Conservation (phyloP, 2,329 filamentous ascomycete species). For the Clarireedia paspali region DNA sequence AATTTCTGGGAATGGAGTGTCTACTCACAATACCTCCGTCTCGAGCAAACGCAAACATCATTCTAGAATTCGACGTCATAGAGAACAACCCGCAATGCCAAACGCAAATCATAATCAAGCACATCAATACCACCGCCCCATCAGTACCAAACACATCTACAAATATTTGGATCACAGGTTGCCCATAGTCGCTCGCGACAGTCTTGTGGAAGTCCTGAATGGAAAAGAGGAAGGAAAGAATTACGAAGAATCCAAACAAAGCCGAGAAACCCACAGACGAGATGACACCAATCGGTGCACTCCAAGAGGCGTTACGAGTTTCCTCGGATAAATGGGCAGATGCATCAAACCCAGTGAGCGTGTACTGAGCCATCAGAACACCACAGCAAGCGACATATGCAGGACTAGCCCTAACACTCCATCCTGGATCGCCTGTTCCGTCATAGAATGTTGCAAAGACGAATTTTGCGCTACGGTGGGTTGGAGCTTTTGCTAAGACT, state of each 20-base stretch:
- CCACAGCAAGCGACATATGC: slow-evolving; percentile 49
- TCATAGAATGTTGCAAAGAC: slow-evolving; percentile 48
- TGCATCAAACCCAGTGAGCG: slow-evolving; percentile 46
- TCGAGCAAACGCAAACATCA: slow-evolving; percentile 52
- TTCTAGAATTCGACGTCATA: slow-evolving; percentile 48
- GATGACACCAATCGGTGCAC: slow-evolving; percentile 49
- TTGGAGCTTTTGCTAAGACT: slow-evolving; percentile 49
- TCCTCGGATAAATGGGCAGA: slow-evolving; percentile 51
- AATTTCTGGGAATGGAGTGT: background rate
- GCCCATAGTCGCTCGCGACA: slow-evolving; percentile 37
- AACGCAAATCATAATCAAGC: slow-evolving; percentile 48
- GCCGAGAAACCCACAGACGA: slow-evolving; percentile 48
- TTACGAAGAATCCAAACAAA: slow-evolving; percentile 51
- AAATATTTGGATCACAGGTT: slow-evolving; percentile 52
- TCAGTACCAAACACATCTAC: slow-evolving; percentile 48
- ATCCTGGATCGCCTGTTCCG: slow-evolving; percentile 44
- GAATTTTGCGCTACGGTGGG: slow-evolving; percentile 45
- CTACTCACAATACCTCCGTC: slow-evolving; percentile 42
- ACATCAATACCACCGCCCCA: slow-evolving; percentile 47
- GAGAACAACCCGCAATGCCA: slow-evolving; percentile 55
- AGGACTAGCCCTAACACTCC: slow-evolving; percentile 43
- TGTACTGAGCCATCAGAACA: slow-evolving; percentile 47
- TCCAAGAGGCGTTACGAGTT: slow-evolving; percentile 47
- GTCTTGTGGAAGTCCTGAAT: slow-evolving; percentile 48
- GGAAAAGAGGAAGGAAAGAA: slow-evolving; percentile 48